Evolutionary conservation across 192 early-diverging fungal species (phyloP).

Genomic region (Coemansia sp.): DNA sequence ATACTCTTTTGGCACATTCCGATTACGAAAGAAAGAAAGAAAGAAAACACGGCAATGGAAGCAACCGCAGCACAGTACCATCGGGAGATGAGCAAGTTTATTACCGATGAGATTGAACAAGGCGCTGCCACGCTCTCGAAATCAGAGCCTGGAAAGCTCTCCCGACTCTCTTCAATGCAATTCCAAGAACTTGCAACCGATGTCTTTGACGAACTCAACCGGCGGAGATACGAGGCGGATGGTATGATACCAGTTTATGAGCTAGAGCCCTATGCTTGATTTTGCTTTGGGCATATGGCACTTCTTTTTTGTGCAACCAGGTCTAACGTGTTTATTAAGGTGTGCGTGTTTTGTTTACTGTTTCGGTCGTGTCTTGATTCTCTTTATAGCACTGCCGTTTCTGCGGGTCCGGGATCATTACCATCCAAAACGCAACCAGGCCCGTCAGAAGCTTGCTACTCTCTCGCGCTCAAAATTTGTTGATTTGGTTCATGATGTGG

Average conservation of each 20-base stretch:
- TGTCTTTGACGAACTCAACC: conserved; percentile 91
- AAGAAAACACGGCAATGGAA: conserved; percentile 30
- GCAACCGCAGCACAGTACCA: conserved; percentile 49
- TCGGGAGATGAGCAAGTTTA: conserved; percentile 55
- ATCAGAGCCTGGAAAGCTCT: conserved; percentile 65
- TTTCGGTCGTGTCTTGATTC: not conserved
- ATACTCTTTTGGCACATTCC: not conserved
- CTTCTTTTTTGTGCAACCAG: not conserved
- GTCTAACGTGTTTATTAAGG: not conserved
- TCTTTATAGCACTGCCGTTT: conserved; percentile 64
- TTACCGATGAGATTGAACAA: conserved; percentile 44
- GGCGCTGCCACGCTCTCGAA: conserved; percentile 34
- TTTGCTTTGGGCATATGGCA: not conserved
- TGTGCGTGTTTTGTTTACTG: not conserved
- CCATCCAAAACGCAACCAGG: conserved; percentile 91
- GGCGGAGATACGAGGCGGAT: conserved; percentile 53
- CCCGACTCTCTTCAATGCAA: conserved; percentile 74
- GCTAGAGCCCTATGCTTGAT: not conserved
- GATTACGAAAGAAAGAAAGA: not conserved
- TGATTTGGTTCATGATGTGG: conserved; percentile 90
- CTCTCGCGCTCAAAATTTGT: conserved; percentile 84
- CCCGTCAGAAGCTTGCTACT: conserved; percentile 94
- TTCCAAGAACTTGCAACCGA: conserved; percentile 94
- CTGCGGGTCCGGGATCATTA: conserved; percentile 82
- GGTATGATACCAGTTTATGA: not conserved